Base-by-base conservation (phyloP, 2,329 filamentous ascomycete genomes). In the Aspergillus costaricaensis region DNA sequence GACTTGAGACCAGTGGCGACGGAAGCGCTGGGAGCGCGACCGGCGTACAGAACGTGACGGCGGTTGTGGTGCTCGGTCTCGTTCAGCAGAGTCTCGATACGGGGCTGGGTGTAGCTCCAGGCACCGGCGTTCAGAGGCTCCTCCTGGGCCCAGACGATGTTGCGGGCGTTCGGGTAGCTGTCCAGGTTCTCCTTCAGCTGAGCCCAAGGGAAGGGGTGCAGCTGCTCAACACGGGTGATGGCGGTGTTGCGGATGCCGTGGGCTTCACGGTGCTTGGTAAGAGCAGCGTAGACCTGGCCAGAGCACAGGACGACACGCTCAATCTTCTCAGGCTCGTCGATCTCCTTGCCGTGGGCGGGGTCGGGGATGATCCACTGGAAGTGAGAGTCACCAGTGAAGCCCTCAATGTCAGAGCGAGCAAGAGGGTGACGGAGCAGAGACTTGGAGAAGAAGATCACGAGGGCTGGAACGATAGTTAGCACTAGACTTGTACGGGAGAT, bases 401-500 rank as follows among this genome's bases (percentile, higher is more conserved):
- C 92, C 70, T 96, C 91, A 71, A 98, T 89, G 71, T 86, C 81
- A 53, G 94, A 98, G 68, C 95, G 92, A 50, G 93, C 91, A 60
- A 98, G 79, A 53, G 95, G 95, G 79, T 99, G 95, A 72, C 95
- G 92, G 68, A 99, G 89, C 52, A 99, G 86, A 63, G 91, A 90
- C 83, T 99, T 99, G 72, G 92, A 96, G 86, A 99, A 99, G 89
- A 99, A 99, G 70, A 97, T 89, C 72, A 98, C 85, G 59, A 99
- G 87, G 70, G 95, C 91, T 94, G 71, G 21, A 47, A 9, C 9
- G 50, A 9, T 32, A 30, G 32, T 65, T 63, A 73, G 66, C 60
- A 57, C 61, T 12, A 56, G 56, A 44, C 14, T 32, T 19, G 41
- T 4, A 55, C 47, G 15, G 6, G 7, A 3, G 1, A 48, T 6